Evolutionary conservation across 352 stramenopile genomes (phyloP).

Genomic region (Pythium plurisporium): DNA sequence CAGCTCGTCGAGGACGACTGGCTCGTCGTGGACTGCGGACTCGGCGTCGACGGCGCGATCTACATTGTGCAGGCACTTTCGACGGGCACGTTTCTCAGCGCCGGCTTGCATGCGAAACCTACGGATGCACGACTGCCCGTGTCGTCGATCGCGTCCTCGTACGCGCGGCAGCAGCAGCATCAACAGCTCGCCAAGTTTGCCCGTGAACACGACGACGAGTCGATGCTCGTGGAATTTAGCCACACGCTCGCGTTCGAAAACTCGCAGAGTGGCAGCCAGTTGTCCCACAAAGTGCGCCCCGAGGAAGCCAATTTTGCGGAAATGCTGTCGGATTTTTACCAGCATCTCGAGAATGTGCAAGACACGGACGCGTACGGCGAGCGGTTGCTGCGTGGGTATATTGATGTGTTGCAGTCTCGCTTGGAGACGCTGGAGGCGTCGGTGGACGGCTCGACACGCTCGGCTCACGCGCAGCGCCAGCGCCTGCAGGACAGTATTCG

Average conservation of each 20-base stretch:
- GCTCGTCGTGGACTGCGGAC: conserved; percentile 77
- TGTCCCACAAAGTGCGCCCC: conserved; percentile 59
- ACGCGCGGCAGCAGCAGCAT: conserved; percentile 28
- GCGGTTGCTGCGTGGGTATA: conserved; percentile 70
- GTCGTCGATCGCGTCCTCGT: conserved; percentile 68
- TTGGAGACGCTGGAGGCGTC: conserved; percentile 50
- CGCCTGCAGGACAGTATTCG: conserved; percentile 47
- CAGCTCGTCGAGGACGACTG: conserved; percentile 75
- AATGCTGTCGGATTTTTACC: conserved; percentile 73
- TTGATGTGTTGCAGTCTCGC: conserved; percentile 64
- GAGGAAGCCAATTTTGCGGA: conserved; percentile 75
- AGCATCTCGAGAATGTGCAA: conserved; percentile 59
- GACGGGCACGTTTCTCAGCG: conserved; percentile 5
- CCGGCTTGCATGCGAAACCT: conserved; percentile 1
- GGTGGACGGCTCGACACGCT: conserved; percentile 15
- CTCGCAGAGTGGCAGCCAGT: conserved; percentile 30
- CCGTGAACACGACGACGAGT: conserved; percentile 26
- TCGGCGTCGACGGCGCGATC: conserved; percentile 64
- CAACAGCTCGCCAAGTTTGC: conserved; percentile 9
- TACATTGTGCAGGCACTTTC: conserved; percentile 51
- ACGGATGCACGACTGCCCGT: conserved; percentile 55
- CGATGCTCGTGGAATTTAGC: conserved; percentile 47
- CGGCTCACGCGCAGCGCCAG: conserved; percentile 19
- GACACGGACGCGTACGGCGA: conserved; percentile 72
- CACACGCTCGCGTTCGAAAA: conserved; percentile 35